A percentile compares a stretch with the other conserved stretches of the same genome.
Conservation (phyloP, 2,329 filamentous ascomycete species). For the Macrophomina tecta region DNA sequence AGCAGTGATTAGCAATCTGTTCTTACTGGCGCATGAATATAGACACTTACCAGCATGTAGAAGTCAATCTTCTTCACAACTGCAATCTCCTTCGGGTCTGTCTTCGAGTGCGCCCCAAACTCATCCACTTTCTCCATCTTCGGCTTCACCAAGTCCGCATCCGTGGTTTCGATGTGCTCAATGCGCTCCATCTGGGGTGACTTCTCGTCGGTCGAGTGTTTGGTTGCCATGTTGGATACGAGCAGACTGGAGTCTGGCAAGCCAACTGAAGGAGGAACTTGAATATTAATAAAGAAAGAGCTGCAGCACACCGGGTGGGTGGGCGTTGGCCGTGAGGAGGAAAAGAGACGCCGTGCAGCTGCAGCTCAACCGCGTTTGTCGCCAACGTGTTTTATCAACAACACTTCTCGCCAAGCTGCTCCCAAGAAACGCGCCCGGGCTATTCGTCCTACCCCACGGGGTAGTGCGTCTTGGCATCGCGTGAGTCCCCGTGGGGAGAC, state of each 20-base stretch:
- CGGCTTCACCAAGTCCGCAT: conserved; percentile 12
- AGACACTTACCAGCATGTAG: conserved; percentile 34
- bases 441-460: conserved; percentile 4
- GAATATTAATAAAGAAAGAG: background rate
- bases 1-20: background rate
- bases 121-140: conserved; percentile 38
- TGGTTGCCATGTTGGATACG: conserved; percentile 9
- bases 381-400: conserved; percentile 12
- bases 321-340: background rate
- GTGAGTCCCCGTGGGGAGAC: conserved; percentile 11
- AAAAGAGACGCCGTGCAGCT: background rate
- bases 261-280: background rate
- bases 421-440: background rate
- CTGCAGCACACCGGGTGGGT: too few species aligned
- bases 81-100: conserved; percentile 41
- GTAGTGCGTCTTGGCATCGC: conserved; percentile 10
- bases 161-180: conserved; percentile 12
- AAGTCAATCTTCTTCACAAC: conserved; percentile 41
- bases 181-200: conserved; percentile 11
- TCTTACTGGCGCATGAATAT: too few species aligned
- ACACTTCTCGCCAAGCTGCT: background rate
- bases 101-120: conserved; percentile 44
- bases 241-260: background rate
- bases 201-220: conserved; percentile 6
- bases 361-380: background rate